Percentiles rank a stretch among this genome's conserved stretches.
phyloP scores from a whole-genome alignment of 2,329 filamentous ascomycete species.

The Neoscytalidium dimidiatum region DNA sequence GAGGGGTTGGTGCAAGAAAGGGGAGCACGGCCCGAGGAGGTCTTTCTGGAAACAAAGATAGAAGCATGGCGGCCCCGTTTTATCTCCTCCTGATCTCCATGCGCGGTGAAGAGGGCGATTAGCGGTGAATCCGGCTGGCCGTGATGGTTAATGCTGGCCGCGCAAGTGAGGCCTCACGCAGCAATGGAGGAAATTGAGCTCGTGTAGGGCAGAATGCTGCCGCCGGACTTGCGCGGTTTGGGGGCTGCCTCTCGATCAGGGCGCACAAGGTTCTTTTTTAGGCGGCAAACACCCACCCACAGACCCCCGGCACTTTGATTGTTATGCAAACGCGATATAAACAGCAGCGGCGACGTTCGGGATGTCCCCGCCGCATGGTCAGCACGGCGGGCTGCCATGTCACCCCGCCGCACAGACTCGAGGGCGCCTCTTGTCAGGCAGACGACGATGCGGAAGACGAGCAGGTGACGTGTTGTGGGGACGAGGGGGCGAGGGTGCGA shows the following conservation, averaged over 20 bases:
- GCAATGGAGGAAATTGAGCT: not conserved
- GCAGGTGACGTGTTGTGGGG: conserved; percentile 13
- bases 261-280: conserved; percentile 4
- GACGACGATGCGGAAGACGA: not conserved
- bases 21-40: not conserved
- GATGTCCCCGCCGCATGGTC: not conserved
- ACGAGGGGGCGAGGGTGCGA: not conserved
- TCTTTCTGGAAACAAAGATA: conserved; percentile 6
- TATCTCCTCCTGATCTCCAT: conserved; percentile 12
- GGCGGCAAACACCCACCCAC: conserved; percentile 5
- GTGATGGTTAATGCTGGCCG: not conserved
- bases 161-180: not conserved
- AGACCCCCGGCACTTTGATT: not conserved
- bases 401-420: not conserved
- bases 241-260: not conserved
- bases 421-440: not conserved
- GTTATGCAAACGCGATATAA: conserved; percentile 4
- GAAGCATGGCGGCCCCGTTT: not conserved
- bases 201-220: not conserved
- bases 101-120: conserved; percentile 10
- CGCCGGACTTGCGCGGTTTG: not conserved
- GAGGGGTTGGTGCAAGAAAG: not conserved
- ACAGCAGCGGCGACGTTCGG: not conserved
- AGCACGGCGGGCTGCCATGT: not conserved
- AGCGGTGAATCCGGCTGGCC: conserved; percentile 5